A percentile compares a stretch with the other conserved stretches of the same genome.
phyloP scores from a whole-genome alignment of 768 basidiomycete genomes.

The Psilocybe cyanescens region DNA sequence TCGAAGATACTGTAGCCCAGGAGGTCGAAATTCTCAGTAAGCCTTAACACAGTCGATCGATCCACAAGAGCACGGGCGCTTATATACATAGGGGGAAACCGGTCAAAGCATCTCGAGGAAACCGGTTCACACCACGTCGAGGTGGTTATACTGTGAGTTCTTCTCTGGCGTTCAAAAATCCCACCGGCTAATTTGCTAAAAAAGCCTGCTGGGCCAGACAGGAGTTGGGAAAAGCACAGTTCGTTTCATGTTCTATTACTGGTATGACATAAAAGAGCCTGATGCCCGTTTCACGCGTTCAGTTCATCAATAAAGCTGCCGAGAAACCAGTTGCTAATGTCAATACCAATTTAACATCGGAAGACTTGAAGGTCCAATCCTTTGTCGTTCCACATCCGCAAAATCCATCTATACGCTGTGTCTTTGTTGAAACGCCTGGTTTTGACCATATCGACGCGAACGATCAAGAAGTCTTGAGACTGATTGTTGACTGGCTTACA shows the following conservation, averaged over 20 bases:
- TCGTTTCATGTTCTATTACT: background rate
- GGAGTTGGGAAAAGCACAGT: conserved; percentile 4
- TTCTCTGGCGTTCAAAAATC: too few relatives aligned
- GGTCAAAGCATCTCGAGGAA: too few relatives aligned
- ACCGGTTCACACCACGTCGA: too few relatives aligned
- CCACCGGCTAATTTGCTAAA: too few relatives aligned
- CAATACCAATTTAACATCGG: background rate
- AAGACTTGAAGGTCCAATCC: background rate
- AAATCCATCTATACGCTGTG: background rate
- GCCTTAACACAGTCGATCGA: too few relatives aligned
- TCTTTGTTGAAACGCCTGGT: conserved; percentile 8
- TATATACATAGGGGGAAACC: too few relatives aligned
- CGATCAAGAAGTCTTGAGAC: background rate
- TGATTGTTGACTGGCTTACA: background rate
- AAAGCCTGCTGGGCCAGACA: background rate
- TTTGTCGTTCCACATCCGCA: background rate
- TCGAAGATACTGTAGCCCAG: too few relatives aligned
- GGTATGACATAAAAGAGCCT: background rate
- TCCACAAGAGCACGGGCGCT: too few relatives aligned
- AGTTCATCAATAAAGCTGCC: conserved; percentile 1
- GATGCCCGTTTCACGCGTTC: background rate
- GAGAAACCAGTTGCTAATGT: background rate
- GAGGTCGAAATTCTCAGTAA: too few relatives aligned
- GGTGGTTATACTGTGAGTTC: too few relatives aligned
- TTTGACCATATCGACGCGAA: background rate